Percentiles rank a stretch among this genome's conserved stretches.
These are phyloP conservation scores for Colletotrichum karsti DNA, from an alignment of 2,329 filamentous ascomycete genomes.

Conservation along the genomic window DNA sequence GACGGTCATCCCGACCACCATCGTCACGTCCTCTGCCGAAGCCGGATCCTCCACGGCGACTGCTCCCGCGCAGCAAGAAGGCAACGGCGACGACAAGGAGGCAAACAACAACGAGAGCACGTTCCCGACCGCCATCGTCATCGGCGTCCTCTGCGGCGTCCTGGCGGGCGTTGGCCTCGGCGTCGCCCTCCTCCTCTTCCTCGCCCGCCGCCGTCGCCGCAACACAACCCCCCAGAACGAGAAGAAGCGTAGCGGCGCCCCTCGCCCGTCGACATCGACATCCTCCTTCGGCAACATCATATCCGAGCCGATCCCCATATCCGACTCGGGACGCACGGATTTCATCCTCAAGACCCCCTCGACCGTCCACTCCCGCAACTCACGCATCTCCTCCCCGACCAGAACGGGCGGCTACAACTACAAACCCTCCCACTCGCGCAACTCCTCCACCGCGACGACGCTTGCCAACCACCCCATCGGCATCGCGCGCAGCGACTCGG, in stretches of 20 bases:
- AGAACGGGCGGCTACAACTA: background rate
- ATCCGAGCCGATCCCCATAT: constrained; percentile 62
- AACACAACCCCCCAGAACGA: constrained; percentile 25
- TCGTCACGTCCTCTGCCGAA: constrained; percentile 32
- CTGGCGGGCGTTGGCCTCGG: constrained; percentile 49
- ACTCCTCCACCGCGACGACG: constrained; percentile 18
- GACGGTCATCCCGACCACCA: constrained; percentile 29
- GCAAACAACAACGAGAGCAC: constrained; percentile 19
- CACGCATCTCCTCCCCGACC: constrained; percentile 32
- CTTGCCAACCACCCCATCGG: constrained; percentile 21
- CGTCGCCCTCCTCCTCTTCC: constrained; percentile 49
- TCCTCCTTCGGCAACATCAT: constrained; percentile 60
- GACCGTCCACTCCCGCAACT: constrained; percentile 40
- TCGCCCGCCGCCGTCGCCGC: constrained; percentile 43
- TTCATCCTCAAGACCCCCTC: constrained; percentile 55
- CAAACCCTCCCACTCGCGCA: constrained; percentile 14
- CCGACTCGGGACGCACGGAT: constrained; percentile 56
- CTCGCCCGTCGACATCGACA: constrained; percentile 38
- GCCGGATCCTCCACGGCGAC: constrained; percentile 20
- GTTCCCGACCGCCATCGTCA: constrained; percentile 50
- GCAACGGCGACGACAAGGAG: constrained; percentile 12
- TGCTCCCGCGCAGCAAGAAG: constrained; percentile 28
- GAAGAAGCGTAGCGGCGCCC: constrained; percentile 30
- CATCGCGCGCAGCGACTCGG: constrained; percentile 16
- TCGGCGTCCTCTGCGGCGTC: constrained; percentile 56